Evolutionary conservation across 1,284 basidiomycete species (phyloP).

Genomic region (Cryptococcus wingfieldii): DNA sequence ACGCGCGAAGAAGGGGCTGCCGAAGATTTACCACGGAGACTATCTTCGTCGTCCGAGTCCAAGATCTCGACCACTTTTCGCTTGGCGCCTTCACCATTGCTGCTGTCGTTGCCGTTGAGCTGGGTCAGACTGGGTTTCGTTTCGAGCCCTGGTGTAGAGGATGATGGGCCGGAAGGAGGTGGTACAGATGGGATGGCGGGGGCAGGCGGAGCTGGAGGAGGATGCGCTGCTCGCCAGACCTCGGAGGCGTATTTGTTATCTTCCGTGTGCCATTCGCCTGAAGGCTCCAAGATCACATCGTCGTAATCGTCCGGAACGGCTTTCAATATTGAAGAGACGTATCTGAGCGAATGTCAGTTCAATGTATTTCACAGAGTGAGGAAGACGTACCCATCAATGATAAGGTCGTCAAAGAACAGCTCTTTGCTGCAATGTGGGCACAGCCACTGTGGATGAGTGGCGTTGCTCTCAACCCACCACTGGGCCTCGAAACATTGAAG

Average conservation of each 20-base stretch:
- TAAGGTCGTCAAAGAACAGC: slow-evolving; percentile 73
- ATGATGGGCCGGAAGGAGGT: not conserved
- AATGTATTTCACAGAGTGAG: not conserved
- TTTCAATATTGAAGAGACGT: slow-evolving; percentile 30
- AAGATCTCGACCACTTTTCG: slow-evolving; percentile 61
- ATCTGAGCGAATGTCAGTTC: slow-evolving; percentile 14
- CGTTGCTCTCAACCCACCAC: slow-evolving; percentile 92
- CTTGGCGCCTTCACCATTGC: slow-evolving; percentile 20
- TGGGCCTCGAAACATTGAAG: slow-evolving; percentile 93
- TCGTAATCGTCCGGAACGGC: slow-evolving; percentile 67
- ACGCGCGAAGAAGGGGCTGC: slow-evolving; percentile 4
- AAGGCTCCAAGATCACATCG: slow-evolving; percentile 86
- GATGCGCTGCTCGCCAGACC: slow-evolving; percentile 62
- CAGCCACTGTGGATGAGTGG: slow-evolving; percentile 91
- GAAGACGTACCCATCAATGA: slow-evolving; percentile 76
- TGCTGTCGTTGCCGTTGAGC: not conserved
- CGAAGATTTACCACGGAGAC: slow-evolving; percentile 1
- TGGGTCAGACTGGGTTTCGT: slow-evolving; percentile 2
- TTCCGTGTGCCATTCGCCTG: slow-evolving; percentile 90
- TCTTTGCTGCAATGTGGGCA: slow-evolving; percentile 91
- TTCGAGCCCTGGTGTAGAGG: not conserved
- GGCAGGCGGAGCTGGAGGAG: slow-evolving; percentile 9
- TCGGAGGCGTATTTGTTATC: slow-evolving; percentile 77
- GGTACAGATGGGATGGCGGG: not conserved
- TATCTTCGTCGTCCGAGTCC: slow-evolving; percentile 65